Evolutionary conservation across 2,329 filamentous ascomycete species (phyloP).

Genomic region (Fusarium burgessii): DNA sequence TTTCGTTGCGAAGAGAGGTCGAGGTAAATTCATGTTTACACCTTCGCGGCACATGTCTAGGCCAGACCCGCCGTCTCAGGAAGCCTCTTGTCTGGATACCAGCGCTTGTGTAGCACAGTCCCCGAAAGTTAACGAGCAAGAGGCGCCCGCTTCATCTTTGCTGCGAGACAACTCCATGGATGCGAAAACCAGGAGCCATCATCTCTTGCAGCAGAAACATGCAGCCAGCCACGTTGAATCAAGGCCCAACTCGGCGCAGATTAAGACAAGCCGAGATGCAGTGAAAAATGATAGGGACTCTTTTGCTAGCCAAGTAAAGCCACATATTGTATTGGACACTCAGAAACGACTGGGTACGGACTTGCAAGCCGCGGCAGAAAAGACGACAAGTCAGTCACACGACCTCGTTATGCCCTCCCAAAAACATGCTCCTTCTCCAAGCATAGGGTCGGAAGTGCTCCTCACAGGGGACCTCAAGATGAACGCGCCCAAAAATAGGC

Average conservation of each 20-base stretch:
- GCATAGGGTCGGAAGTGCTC: neutral
- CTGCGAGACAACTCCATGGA: neutral
- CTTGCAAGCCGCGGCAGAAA: neutral
- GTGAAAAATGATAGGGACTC: neutral
- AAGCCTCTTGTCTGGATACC: neutral
- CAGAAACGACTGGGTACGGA: neutral
- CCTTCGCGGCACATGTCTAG: constrained; percentile 4
- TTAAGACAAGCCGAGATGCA: neutral
- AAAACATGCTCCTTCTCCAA: constrained; percentile 2
- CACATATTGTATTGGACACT: neutral
- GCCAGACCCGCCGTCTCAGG: neutral
- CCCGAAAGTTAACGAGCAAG: neutral
- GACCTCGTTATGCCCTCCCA: neutral
- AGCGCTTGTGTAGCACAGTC: neutral
- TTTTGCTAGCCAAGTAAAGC: neutral
- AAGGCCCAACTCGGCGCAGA: neutral
- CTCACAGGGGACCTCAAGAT: neutral
- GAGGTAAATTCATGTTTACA: constrained; percentile 11
- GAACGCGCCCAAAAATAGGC: constrained; percentile 3
- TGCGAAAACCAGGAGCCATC: neutral
- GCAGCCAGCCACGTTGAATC: neutral
- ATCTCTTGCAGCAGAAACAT: neutral
- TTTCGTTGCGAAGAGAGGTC: constrained; percentile 35
- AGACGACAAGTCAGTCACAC: neutral
- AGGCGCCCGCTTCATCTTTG: neutral